A percentile compares a stretch with the other conserved stretches of the same genome.
Evolutionary conservation across 805 yeast genomes (phyloP).

Genomic region (Naumovozyma baii): DNA sequence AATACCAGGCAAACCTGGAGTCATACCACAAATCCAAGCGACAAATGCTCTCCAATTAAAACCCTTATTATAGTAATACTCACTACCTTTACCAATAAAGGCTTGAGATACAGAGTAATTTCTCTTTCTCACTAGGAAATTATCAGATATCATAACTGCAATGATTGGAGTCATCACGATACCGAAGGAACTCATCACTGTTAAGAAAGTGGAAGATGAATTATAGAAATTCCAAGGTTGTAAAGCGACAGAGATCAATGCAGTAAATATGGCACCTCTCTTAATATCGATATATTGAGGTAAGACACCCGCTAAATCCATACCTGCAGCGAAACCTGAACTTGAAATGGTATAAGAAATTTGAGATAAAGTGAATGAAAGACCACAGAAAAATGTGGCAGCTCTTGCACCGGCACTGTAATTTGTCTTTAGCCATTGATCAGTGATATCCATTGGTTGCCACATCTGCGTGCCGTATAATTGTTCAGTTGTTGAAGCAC

Average conservation of each 20-base stretch:
- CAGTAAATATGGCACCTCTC: constrained; percentile 32
- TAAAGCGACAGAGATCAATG: constrained; percentile 28
- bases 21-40: constrained; percentile 29
- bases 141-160: constrained; percentile 34
- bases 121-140: constrained; percentile 30
- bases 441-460: constrained; percentile 31
- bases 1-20: constrained; percentile 43
- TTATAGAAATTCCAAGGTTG: constrained; percentile 34
- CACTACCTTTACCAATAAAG: constrained; percentile 17
- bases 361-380: constrained; percentile 31
- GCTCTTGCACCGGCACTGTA: constrained; percentile 31
- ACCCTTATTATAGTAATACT: constrained; percentile 33
- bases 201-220: constrained; percentile 28
- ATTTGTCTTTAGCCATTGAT: constrained; percentile 20
- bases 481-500: constrained; percentile 33
- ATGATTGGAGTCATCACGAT: constrained; percentile 32
- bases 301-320: constrained; percentile 34
- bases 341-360: constrained; percentile 32
- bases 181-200: constrained; percentile 32
- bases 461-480: constrained; percentile 29
- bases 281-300: constrained; percentile 34
- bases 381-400: constrained; percentile 33
- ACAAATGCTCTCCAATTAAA: constrained; percentile 31
- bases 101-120: constrained; percentile 27
- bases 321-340: constrained; percentile 35